phyloP scores from a whole-genome alignment of 2,329 filamentous ascomycete genomes.

The Niveomyces coronatus region DNA sequence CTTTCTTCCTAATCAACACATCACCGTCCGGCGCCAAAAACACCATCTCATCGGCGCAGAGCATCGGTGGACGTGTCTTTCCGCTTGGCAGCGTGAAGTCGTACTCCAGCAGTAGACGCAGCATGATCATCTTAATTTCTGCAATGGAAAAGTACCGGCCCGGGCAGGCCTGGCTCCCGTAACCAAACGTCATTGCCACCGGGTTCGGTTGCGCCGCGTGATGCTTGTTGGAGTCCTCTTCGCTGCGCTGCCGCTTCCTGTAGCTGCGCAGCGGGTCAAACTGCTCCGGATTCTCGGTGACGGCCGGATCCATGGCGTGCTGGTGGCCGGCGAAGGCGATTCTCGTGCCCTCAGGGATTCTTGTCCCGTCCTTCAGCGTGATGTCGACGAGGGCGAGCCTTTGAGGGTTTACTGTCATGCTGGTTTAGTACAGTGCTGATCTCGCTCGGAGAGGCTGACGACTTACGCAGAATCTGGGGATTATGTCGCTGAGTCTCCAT shows the following conservation, averaged over 20 bases:
- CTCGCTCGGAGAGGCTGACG: not conserved
- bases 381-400: not conserved
- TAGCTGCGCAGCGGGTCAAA: conserved; percentile 8
- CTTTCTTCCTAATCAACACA: no score
- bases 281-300: not conserved
- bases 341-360: not conserved
- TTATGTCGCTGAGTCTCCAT: not conserved
- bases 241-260: conserved; percentile 1
- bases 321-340: not conserved
- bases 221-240: not conserved
- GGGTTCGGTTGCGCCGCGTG: conserved; percentile 11
- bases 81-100: not conserved
- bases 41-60: no score
- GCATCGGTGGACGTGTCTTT: no score
- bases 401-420: not conserved
- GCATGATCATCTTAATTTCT: conserved; percentile 31
- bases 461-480: not conserved
- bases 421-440: not conserved
- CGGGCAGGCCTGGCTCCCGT: conserved; percentile 27
- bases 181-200: conserved; percentile 23
- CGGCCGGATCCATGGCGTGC: not conserved
- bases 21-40: no score
- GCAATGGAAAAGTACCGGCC: conserved; percentile 31
- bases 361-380: not conserved
- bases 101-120: conserved; percentile 4